Conservation (phyloP, 345 rosid species). For the Stellera chamaejasme region DNA sequence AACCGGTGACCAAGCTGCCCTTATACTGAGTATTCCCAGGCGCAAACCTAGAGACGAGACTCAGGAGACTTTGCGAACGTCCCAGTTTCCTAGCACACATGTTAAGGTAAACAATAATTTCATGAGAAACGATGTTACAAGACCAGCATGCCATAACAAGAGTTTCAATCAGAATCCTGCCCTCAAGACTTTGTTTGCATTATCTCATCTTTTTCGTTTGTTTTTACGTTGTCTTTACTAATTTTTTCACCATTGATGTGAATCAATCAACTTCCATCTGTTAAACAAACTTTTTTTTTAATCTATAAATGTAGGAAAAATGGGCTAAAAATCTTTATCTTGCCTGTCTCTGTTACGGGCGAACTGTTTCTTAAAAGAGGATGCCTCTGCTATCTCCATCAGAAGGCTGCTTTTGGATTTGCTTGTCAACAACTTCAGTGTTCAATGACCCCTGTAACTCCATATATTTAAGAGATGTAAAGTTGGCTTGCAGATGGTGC, state of each 20-base stretch:
- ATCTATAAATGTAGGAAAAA: conserved; percentile 11
- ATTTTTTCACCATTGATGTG: neutral
- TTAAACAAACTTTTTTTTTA: neutral
- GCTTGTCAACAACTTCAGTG: no score
- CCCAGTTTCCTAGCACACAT: conserved; percentile 92
- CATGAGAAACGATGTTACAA: no score
- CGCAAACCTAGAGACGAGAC: conserved; percentile 84
- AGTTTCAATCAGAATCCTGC: no score
- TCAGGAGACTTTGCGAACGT: conserved; percentile 91
- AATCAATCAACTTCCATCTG: neutral
- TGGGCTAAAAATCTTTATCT: conserved; percentile 20
- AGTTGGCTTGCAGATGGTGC: no score
- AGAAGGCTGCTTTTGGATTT: no score
- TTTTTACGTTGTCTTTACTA: no score
- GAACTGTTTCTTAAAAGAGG: conserved; percentile 14
- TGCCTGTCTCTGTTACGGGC: conserved; percentile 18
- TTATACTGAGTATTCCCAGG: conserved; percentile 77
- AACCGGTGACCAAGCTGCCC: conserved; percentile 87
- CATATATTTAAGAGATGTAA: no score
- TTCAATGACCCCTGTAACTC: no score
- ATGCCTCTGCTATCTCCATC: no score
- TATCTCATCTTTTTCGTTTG: neutral
- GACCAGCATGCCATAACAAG: no score
- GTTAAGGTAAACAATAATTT: conserved; percentile 57
- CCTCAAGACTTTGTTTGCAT: no score